Base-by-base conservation (phyloP, 1,284 basidiomycete genomes). In the Cryptococcus maquisensis region DNA sequence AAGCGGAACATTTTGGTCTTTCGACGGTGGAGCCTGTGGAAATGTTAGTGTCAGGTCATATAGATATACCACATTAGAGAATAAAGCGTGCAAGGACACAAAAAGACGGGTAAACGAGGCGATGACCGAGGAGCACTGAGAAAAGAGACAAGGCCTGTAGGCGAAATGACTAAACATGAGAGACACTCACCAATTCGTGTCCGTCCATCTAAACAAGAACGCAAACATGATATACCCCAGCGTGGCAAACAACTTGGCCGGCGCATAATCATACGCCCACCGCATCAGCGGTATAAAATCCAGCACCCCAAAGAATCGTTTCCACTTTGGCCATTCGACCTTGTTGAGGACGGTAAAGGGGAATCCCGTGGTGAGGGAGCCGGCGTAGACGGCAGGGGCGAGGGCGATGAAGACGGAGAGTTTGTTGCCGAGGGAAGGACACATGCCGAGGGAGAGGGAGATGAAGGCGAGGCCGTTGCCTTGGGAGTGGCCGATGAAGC, bases 1-100 rank as follows among this genome's bases (percentile, higher is more conserved):
- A 84, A 84, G 15, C 83, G 70, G 73, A 84, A 84, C 81, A 83
- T 83, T 63, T 84, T 84, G 4, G 79, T 77, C 63, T 84, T 84
- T 40, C 81, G 74, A 16, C 81, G 71, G 36, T 71, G 68, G 12
- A 82, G 76, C 79, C 76, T 72, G 54, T 42, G 38, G 48, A 23
- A n/a, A 41, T 42, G 16, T 44, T 21, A 21, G 13, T n/a, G 9
- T 32, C 3, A 20, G 20, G 9, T 10, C n/a, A n/a, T n/a, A n/a
- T n/a, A n/a, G n/a, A n/a, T n/a, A n/a, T n/a, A n/a, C n/a, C n/a
- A 20, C 23, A 46, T 13, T 18, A 32, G 6, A 13, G 44, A 13
- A 24, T 10, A 9, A 32, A 32, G 15, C 7, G 26, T 46, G 46
- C 28, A 7, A 6, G 12, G 43, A 10, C 20, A 10, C 13, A 37